A percentile compares a stretch with the other conserved stretches of the same genome.
phyloP scores from a whole-genome alignment of 768 basidiomycete genomes.

The Mycena vitilis region DNA sequence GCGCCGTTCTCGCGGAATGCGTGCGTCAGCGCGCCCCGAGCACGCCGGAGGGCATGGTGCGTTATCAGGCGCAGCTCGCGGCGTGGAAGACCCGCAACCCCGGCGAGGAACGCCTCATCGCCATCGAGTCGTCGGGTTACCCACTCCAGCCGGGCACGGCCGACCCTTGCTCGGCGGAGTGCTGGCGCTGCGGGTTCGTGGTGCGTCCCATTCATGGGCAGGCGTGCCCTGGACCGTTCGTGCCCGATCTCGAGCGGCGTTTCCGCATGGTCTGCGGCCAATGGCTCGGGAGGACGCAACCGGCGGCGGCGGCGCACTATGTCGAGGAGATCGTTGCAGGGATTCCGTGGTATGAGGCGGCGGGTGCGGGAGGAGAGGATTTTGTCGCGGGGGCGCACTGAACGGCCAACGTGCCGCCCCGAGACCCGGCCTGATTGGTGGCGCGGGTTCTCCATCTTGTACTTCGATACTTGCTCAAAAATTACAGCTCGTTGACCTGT shows the following conservation, averaged over 20 bases:
- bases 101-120: background rate
- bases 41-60: background rate
- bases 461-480: background rate
- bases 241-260: conserved; percentile 1
- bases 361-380: background rate
- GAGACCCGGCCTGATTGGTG: conserved; percentile 13
- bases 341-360: background rate
- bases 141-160: conserved; percentile 18
- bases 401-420: background rate
- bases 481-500: conserved; percentile 9
- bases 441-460: conserved; percentile 7
- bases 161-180: conserved; percentile 2
- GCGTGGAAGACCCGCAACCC: background rate
- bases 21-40: background rate
- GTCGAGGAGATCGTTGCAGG: background rate
- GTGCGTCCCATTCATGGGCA: background rate
- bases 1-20: background rate
- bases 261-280: background rate
- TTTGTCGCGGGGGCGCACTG: background rate
- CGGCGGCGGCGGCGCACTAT: background rate
- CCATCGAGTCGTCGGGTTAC: background rate
- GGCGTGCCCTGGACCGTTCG: background rate
- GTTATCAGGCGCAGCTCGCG: background rate
- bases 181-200: conserved; percentile 15
- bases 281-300: background rate